Conservation (phyloP, 495 filamentous ascomycete genomes). For the Clohesyomyces aquaticus region DNA sequence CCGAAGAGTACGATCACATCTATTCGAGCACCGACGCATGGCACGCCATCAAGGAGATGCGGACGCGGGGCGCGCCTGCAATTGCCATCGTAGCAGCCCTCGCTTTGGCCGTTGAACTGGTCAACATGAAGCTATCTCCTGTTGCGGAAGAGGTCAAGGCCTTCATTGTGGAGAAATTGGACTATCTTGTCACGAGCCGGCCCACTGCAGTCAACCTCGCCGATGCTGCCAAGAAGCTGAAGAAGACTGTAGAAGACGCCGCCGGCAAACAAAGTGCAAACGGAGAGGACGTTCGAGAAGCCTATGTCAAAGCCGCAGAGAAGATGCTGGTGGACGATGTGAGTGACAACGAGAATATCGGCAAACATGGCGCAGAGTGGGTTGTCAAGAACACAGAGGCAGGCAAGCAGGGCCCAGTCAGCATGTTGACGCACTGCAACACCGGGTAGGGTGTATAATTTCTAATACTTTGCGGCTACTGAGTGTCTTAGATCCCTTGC, state of each 20-base stretch:
- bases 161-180: constrained; percentile 73
- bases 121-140: constrained; percentile 47
- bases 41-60: constrained; percentile 91
- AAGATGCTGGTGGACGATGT: constrained; percentile 87
- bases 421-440: constrained; percentile 94
- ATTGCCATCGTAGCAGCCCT: constrained; percentile 97
- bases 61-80: constrained; percentile 89
- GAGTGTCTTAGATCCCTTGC: constrained; percentile 71
- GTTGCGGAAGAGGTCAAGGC: constrained; percentile 61
- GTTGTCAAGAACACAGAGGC: constrained; percentile 57
- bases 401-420: constrained; percentile 54
- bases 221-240: constrained; percentile 83
- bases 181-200: constrained; percentile 81
- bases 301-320: constrained; percentile 79
- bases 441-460: constrained; percentile 66
- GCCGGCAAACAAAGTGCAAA: constrained; percentile 48
- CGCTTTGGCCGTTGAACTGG: constrained; percentile 75
- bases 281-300: constrained; percentile 56
- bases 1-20: constrained; percentile 77
- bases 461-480: constrained; percentile 23
- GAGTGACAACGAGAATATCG: constrained; percentile 82
- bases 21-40: constrained; percentile 79
- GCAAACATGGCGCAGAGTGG: constrained; percentile 81
- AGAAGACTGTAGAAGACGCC: constrained; percentile 55
- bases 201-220: constrained; percentile 94